Base-by-base conservation (phyloP, 75 land plant species). In the Isoetes taiwanensis region DNA sequence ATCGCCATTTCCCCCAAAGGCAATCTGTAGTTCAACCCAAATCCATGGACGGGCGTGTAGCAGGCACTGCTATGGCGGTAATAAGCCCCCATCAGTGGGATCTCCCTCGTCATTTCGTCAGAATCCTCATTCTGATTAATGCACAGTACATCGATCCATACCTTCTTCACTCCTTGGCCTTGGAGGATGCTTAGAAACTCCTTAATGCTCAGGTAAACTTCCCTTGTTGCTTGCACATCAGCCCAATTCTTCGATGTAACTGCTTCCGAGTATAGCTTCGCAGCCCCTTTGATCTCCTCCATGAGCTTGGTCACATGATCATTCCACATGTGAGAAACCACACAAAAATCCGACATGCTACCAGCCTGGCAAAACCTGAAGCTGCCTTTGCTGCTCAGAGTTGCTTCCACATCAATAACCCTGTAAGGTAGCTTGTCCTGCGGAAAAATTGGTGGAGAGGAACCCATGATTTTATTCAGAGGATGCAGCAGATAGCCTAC, bases 351-450 rank as follows among this genome's bases (percentile, higher is more conserved):
- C 50, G 21, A 46, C 5, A 5, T 46, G 19, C 23, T 46, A 5
- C 4, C 50, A 6, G 50, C 50, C 12, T n/a, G 16, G 25, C 5
- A 46, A 46, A 46, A 37, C 39, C 39, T 9, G 39, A 37, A 37
- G 12, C 39, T 37, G 39, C 39, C 39, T 37, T 37, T 14, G 14
- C 39, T 37, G 14, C 39, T 37, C 39, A 37, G 39, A 37, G 39
- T 37, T 37, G 39, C 39, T 9, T 37, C 39, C 39, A 46, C 50
- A 46, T 46, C n/a, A 6, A 46, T 46, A 19, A 46, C 50, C 50
- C 50, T 9, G n/a, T n/a, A n/a, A n/a, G n/a, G n/a, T n/a, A n/a
- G n/a, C n/a, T n/a, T n/a, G n/a, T n/a, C n/a, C n/a, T n/a, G n/a
- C n/a, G n/a, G n/a, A n/a, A n/a, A n/a, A n/a, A n/a, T n/a, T n/a